Conservation (phyloP, 108 stramenopile species). For the Nannochloropsis granulata region DNA sequence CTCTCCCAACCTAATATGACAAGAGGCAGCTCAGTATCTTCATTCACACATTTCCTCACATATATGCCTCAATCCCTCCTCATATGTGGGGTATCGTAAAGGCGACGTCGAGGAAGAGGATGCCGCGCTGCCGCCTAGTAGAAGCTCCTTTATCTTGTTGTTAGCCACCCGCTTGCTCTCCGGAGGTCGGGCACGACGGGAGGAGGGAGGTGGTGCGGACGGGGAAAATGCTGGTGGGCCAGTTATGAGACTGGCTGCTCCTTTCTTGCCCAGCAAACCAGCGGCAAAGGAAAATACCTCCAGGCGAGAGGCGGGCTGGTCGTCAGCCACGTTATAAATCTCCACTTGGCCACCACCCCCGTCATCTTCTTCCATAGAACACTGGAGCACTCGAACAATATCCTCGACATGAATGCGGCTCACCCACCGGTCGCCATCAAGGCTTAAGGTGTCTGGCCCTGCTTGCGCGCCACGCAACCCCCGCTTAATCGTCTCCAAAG, state of each 20-base stretch:
- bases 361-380: not conserved
- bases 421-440: conserved; percentile 20
- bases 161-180: not conserved
- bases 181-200: not conserved
- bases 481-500: conserved; percentile 23
- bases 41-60: no score
- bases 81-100: not conserved
- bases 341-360: not conserved
- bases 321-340: conserved; percentile 4
- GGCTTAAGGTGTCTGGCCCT: not conserved
- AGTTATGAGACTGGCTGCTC: not conserved
- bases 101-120: not conserved
- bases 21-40: no score
- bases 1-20: no score
- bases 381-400: conserved; percentile 3
- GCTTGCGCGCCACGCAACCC: not conserved
- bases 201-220: not conserved
- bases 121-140: not conserved
- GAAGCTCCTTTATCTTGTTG: not conserved
- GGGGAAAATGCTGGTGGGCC: not conserved
- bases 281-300: not conserved
- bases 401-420: conserved; percentile 34
- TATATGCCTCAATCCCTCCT: not conserved
- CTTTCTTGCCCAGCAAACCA: not conserved
- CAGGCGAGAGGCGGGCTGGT: not conserved